phyloP scores from a whole-genome alignment of 2,329 filamentous ascomycete genomes.

The Blumeria graminis region DNA sequence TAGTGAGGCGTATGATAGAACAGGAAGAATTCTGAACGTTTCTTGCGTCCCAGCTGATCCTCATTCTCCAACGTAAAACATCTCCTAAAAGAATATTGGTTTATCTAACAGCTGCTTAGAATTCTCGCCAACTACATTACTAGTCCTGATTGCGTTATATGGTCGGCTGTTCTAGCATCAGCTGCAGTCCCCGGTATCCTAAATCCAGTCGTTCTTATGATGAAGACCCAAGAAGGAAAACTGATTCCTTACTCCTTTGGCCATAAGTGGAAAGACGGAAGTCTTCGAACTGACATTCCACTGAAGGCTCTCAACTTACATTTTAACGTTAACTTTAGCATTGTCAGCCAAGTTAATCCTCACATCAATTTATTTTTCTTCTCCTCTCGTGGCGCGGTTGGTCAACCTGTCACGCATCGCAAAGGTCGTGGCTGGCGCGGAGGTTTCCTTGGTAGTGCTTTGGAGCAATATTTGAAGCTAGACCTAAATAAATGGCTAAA shows the following conservation, averaged over 20 bases:
- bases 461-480: slow-evolving; percentile 86
- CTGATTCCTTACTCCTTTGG: slow-evolving; percentile 85
- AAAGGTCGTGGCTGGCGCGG: slow-evolving; percentile 87
- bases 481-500: slow-evolving; percentile 96
- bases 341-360: slow-evolving; percentile 74
- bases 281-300: slow-evolving; percentile 80
- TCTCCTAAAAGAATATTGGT: neutral
- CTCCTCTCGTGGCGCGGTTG: slow-evolving; percentile 74
- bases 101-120: slow-evolving; percentile 30
- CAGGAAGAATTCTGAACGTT: slow-evolving; percentile 84
- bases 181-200: slow-evolving; percentile 89
- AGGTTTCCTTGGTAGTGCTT: slow-evolving; percentile 75
- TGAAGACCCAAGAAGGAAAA: slow-evolving; percentile 52
- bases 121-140: slow-evolving; percentile 93
- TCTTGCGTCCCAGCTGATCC: slow-evolving; percentile 90
- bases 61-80: slow-evolving; percentile 40
- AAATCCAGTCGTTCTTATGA: slow-evolving; percentile 87
- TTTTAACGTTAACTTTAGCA: slow-evolving; percentile 96
- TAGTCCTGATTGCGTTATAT: slow-evolving; percentile 88
- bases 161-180: slow-evolving; percentile 86
- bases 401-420: slow-evolving; percentile 80
- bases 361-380: slow-evolving; percentile 99
- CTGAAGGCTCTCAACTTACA: slow-evolving; percentile 83
- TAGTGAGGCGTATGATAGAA: slow-evolving; percentile 78
- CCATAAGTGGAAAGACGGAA: slow-evolving; percentile 98